Base-by-base conservation (phyloP, 2,329 filamentous ascomycete genomes). In the Mollisia scopiformis region DNA sequence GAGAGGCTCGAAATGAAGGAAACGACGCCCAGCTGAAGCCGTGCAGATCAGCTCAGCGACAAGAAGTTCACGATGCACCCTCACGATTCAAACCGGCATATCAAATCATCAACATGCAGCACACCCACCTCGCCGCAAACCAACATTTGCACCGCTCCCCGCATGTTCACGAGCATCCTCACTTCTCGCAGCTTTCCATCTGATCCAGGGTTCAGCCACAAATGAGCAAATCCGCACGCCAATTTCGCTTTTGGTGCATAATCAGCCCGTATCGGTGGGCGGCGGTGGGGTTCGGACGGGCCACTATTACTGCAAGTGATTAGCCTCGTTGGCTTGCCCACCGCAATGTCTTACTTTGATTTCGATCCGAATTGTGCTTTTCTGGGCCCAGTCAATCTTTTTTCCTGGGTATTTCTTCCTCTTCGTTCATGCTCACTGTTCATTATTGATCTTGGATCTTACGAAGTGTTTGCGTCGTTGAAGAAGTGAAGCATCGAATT, bases 261-360 rank as follows among this genome's bases (percentile, higher is more conserved):
- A 43, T 43, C 39, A 43, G 39, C 39, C 39, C 39, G 39, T 43
- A 43, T 43, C n/a, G n/a, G 6, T 21, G 39, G 39, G 39, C 39
- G 39, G 10, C 16, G 39, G 16, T n/a, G 39, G 39, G 39, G 8
- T 19, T 43, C 39, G 39, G 39, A 21, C 39, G 39, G 39, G 3
- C 39, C 39, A 43, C 39, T 47, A 21, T 47, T 47, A 25, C 43
- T 47, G 43, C 43, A 47, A 47, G 43, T 47, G 43, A 47, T 28
- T 47, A 47, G 43, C 43, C 21, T 47, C 43, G 23, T 47, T 47
- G 10, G 43, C 28, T 47, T 25, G 13, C 23, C 43, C 43, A 47
- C 16, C 21, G 8, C 43, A 27, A 27, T 47, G 43, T 47, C 43
- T 47, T 23, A 47, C 43, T 47, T 23, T 47, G 43, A 47, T 47